Percentiles rank a stretch among this genome's conserved stretches.
Conservation (phyloP, 176 grass and related monocot genomes). For the Lolium rigidum region DNA sequence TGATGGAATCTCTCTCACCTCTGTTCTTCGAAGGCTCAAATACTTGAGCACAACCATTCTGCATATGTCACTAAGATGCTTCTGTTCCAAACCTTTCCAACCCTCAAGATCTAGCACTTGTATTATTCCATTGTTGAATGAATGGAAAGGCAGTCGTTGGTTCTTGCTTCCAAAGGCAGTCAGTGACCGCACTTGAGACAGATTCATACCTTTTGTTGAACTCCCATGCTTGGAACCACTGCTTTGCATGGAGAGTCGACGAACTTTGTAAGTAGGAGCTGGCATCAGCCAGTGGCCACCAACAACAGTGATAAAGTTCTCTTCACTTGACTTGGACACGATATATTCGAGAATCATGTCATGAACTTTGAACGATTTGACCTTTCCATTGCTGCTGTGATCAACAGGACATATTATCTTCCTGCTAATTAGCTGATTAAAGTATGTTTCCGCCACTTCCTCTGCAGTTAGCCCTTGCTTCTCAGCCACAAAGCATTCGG, state of each 20-base stretch:
- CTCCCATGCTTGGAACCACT: not conserved
- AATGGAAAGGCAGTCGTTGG: not conserved
- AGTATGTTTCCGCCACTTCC: constrained; percentile 18
- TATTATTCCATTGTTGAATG: constrained; percentile 16
- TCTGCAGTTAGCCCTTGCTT: not conserved
- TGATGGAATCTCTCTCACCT: not conserved
- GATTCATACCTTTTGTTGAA: not conserved
- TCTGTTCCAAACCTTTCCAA: constrained; percentile 17
- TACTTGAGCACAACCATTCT: constrained; percentile 1
- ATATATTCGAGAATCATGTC: constrained; percentile 34
- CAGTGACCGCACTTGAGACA: not conserved
- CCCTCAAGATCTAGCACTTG: constrained; percentile 1
- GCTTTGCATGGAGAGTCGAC: constrained; percentile 12
- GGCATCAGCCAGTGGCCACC: constrained; percentile 30
- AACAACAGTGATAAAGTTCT: constrained; percentile 41
- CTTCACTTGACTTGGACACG: constrained; percentile 18
- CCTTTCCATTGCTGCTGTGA: not conserved
- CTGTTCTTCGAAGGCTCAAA: not conserved
- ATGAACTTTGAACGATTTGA: constrained; percentile 30
- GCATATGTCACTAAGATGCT: constrained; percentile 1
- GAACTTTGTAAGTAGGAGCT: constrained; percentile 15
- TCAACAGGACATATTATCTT: constrained; percentile 5
- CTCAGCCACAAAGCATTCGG: constrained; percentile 25
- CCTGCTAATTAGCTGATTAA: not conserved
- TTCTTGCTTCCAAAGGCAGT: constrained; percentile 17